Conservation (phyloP, 73 alveolate species). For the Blepharisma japonicum region DNA sequence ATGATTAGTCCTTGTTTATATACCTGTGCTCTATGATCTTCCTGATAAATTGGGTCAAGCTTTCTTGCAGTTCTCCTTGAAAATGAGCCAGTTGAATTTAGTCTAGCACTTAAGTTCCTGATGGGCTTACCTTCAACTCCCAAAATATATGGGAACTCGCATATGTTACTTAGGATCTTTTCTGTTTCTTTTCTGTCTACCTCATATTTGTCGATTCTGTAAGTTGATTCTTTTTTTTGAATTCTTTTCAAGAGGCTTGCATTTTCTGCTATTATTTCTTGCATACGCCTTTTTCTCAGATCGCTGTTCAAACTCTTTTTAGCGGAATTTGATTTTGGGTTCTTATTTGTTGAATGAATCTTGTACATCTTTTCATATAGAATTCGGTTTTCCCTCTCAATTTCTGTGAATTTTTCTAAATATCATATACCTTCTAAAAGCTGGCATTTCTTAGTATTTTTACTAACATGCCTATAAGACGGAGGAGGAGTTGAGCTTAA, state of each 20-base stretch:
- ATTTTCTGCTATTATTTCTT: slow-evolving; percentile 49
- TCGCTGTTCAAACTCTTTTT: slow-evolving; percentile 42
- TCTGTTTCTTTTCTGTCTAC: slow-evolving; percentile 35
- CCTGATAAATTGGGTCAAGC: background rate
- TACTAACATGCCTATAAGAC: background rate
- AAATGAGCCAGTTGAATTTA: background rate
- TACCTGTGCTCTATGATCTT: background rate
- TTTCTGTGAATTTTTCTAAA: slow-evolving; percentile 54
- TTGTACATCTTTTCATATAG: slow-evolving; percentile 52
- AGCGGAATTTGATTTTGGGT: background rate
- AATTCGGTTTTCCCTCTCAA: slow-evolving; percentile 61
- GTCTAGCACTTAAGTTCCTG: background rate
- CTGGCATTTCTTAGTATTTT: slow-evolving; percentile 47
- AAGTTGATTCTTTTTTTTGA: slow-evolving; percentile 39
- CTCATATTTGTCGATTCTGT: slow-evolving; percentile 48
- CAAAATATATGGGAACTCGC: slow-evolving; percentile 51
- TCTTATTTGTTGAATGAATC: slow-evolving; percentile 13
- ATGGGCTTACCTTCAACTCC: slow-evolving; percentile 22
- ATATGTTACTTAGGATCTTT: slow-evolving; percentile 34
- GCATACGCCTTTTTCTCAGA: slow-evolving; percentile 41
- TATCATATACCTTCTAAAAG: slow-evolving; percentile 36
- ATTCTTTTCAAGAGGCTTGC: slow-evolving; percentile 46
- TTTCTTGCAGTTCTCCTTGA: background rate
- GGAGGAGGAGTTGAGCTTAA: slow-evolving; percentile 26
- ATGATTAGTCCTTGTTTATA: background rate